phyloP scores from a whole-genome alignment of 2,329 filamentous ascomycete species.

The Emergomyces orientalis region DNA sequence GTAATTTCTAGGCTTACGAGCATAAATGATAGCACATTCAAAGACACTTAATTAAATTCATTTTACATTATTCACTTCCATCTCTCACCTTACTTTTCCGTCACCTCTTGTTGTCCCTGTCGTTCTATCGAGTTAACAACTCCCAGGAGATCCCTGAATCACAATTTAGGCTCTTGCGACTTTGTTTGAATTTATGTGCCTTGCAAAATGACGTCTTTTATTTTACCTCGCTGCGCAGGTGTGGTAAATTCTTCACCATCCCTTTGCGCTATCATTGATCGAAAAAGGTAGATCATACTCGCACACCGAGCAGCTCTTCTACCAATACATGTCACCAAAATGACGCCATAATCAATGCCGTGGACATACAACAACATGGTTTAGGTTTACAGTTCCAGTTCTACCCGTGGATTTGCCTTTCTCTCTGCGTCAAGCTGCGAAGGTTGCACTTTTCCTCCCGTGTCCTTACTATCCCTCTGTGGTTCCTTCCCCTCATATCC shows the following conservation, averaged over 20 bases:
- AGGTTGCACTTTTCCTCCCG: neutral
- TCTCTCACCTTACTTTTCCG: neutral
- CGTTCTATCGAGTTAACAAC: neutral
- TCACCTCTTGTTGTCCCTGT: neutral
- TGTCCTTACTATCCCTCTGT: neutral
- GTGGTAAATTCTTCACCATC: neutral
- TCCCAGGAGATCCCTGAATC: neutral
- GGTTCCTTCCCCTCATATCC: neutral
- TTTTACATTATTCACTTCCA: neutral
- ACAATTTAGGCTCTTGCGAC: neutral
- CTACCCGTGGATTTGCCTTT: neutral
- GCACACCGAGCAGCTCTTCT: neutral
- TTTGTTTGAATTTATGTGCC: too few relatives aligned
- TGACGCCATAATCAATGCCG: neutral
- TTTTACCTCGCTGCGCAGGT: neutral
- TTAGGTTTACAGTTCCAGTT: neutral
- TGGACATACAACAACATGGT: neutral
- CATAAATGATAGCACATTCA: constrained; percentile 6
- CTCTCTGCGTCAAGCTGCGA: neutral
- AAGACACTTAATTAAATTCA: constrained; percentile 3
- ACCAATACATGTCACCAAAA: neutral
- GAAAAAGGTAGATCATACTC: neutral
- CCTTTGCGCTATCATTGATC: neutral
- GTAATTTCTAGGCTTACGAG: neutral
- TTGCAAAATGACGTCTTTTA: neutral